Evolutionary conservation across 2,329 filamentous ascomycete species (phyloP).

Genomic region (Talaromyces sp.): DNA sequence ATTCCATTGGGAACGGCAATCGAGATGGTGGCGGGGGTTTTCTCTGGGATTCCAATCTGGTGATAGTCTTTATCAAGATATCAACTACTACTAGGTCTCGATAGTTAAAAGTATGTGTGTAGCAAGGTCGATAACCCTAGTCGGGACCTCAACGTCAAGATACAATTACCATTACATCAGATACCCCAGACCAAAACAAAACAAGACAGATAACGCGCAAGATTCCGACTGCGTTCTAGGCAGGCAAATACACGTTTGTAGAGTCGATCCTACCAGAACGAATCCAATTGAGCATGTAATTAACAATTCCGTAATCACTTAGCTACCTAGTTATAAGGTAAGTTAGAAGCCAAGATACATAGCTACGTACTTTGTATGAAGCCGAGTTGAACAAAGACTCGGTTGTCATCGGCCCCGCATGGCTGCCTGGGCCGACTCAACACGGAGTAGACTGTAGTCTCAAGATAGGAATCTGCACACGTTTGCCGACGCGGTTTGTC

Average conservation of each 20-base stretch:
- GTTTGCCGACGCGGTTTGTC: neutral
- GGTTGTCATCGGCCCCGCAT: conserved; percentile 2
- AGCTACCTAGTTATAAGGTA: too few relatives aligned
- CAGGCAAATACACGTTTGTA: neutral
- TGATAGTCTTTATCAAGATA: neutral
- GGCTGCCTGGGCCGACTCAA: conserved; percentile 4
- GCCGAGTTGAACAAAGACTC: neutral
- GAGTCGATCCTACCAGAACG: neutral
- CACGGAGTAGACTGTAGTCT: neutral
- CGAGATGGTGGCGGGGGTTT: neutral
- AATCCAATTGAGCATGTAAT: neutral
- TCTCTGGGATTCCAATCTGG: neutral
- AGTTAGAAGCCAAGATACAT: neutral
- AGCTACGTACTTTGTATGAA: too few relatives aligned
- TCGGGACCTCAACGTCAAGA: neutral
- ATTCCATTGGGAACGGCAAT: neutral
- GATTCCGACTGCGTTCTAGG: neutral
- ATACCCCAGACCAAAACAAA: neutral
- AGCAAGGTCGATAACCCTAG: neutral
- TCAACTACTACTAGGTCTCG: too few relatives aligned
- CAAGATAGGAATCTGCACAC: neutral
- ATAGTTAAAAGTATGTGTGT: too few relatives aligned
- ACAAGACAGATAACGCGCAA: neutral
- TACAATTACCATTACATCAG: too few relatives aligned
- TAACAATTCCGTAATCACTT: too few relatives aligned